Base-by-base conservation (phyloP, 2,329 filamentous ascomycete species). In the Penicillium sp. region DNA sequence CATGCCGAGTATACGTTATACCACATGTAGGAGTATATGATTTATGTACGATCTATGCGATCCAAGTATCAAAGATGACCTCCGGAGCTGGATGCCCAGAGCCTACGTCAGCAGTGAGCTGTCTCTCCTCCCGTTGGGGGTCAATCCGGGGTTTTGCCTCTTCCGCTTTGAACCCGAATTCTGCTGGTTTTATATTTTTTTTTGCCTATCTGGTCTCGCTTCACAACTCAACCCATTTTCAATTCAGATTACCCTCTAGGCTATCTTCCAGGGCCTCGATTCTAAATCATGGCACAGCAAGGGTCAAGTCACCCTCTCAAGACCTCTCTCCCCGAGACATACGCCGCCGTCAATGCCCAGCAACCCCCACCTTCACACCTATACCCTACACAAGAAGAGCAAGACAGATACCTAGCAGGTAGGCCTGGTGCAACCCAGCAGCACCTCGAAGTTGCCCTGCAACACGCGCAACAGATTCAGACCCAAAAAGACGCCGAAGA, bases 381-480 rank as follows among this genome's bases (percentile, higher is more conserved):
- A 26, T 53, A 60, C 41, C 53, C 54, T 31, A 53, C 61, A 73
- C 32, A 65, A 52, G 56, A 59, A 49, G 55, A 61, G 35, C 54
- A 63, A 53, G 54, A 57, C 35, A 52, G 52, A 45, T 53, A 57
- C 48, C 57, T 66, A 43, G 53, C 63, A 54, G 57, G 59, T 52
- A 64, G 70, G 55, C 61, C 75, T 40, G 56, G 56, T n/a, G 57
- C 72, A 73, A 61, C 76, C 72, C 49, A 69, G 12, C 71, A 69
- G 31, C 69, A 74, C 49, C 59, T 73, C 13, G 78, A 84, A 52
- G 78, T 88, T 49, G 91, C 89, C 43, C 72, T 93, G 52, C 81
- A 88, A 62, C 89, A 96, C 73, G 91, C 91, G 37, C 79, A 79
- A 58, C 80, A 88, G 48, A 82, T 96, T 45, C 86, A 95, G 69